phyloP scores from a whole-genome alignment of 768 basidiomycete genomes.

The Mycena leptocephala region DNA sequence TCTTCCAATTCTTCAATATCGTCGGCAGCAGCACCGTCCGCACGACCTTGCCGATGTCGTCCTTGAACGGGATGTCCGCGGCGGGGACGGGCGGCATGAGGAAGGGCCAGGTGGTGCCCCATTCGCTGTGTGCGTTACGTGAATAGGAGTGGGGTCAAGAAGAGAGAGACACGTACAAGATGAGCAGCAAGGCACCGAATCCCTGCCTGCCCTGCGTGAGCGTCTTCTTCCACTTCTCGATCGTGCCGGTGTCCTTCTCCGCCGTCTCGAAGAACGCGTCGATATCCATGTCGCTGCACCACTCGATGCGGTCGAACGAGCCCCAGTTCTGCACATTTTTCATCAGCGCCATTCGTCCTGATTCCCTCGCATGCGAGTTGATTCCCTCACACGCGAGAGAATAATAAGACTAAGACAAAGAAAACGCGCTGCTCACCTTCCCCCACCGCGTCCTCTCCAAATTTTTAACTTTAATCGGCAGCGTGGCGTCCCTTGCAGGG shows the following conservation, averaged over 20 bases:
- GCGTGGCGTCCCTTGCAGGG: slow-evolving; percentile 32
- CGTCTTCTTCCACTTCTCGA: slow-evolving; percentile 37
- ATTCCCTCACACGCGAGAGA: too few species aligned
- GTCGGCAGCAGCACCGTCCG: slow-evolving; percentile 19
- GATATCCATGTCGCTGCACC: slow-evolving; percentile 30
- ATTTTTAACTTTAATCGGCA: slow-evolving; percentile 40
- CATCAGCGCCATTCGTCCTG: too few species aligned
- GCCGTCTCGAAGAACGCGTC: slow-evolving; percentile 10
- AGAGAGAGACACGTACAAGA: slow-evolving; percentile 26
- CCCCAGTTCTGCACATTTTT: slow-evolving; percentile 49
- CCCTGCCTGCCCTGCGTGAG: slow-evolving; percentile 39
- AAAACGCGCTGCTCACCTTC: too few species aligned
- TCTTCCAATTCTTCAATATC: slow-evolving; percentile 20
- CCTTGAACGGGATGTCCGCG: slow-evolving; percentile 40
- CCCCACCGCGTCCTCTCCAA: slow-evolving; percentile 43
- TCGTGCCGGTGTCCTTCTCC: background rate
- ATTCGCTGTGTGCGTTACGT: slow-evolving; percentile 40
- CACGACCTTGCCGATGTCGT: slow-evolving; percentile 42
- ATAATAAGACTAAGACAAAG: too few species aligned
- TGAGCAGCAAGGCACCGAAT: slow-evolving; percentile 40
- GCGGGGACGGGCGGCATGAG: slow-evolving; percentile 41
- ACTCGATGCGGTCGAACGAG: slow-evolving; percentile 41
- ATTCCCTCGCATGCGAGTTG: too few species aligned
- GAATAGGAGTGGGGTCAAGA: background rate
- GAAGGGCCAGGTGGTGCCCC: slow-evolving; percentile 48